Evolutionary conservation across 2,329 filamentous ascomycete genomes (phyloP).

Genomic region (Pseudopithomyces chartarum): DNA sequence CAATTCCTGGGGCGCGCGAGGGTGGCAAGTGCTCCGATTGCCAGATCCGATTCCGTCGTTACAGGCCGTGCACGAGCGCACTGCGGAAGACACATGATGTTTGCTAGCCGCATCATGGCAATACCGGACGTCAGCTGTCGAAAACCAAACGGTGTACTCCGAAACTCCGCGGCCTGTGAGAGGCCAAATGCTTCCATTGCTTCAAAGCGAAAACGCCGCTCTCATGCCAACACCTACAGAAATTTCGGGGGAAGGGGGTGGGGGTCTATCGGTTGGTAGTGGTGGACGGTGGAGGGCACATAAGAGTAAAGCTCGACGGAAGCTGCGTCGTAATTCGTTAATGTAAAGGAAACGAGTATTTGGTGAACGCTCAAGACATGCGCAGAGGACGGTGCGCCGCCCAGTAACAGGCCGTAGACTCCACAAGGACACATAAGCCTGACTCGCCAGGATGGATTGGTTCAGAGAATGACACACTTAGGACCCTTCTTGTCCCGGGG

Average conservation of each 20-base stretch:
- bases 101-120: not conserved
- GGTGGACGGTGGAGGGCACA: conserved; percentile 27
- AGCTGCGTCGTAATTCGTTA: conserved; percentile 33
- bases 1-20: not conserved
- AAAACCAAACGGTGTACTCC: conserved; percentile 23
- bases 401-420: conserved; percentile 4
- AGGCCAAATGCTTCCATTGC: conserved; percentile 37
- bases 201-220: conserved; percentile 37
- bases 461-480: conserved; percentile 44
- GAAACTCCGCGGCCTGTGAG: conserved; percentile 40
- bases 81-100: not conserved
- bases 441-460: not conserved
- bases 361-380: conserved; percentile 26
- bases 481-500: conserved; percentile 33
- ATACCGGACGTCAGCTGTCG: not conserved
- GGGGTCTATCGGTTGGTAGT: conserved; percentile 34
- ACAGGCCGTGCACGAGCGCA: not conserved
- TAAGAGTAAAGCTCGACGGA: conserved; percentile 16
- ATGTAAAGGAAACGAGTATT: conserved; percentile 20
- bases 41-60: not conserved
- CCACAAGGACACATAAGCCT: conserved; percentile 3
- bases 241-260: conserved; percentile 8
- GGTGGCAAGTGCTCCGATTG: not conserved
- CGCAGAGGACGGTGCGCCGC: conserved; percentile 2
- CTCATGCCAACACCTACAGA: conserved; percentile 41